Conservation (phyloP, 176 grass and related monocot species). For the Eragrostis nindensis region DNA sequence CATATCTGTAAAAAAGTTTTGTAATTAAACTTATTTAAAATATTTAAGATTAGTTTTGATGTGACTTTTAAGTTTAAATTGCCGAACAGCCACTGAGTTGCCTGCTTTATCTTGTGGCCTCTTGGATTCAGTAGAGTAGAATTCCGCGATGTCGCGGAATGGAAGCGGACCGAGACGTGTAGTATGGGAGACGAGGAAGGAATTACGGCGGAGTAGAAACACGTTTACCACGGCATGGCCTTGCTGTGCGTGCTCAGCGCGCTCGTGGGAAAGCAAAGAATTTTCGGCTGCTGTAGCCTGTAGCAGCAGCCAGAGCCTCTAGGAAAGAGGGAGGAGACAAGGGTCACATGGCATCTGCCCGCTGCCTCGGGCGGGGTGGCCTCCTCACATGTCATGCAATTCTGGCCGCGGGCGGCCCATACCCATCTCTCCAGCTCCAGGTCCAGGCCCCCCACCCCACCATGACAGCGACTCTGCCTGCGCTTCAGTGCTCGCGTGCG, state of each 20-base stretch:
- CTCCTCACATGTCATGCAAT: neutral
- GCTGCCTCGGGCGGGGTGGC: neutral
- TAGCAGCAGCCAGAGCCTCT: neutral
- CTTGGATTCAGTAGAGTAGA: too few relatives aligned
- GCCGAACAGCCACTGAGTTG: too few relatives aligned
- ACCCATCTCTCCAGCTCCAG: neutral
- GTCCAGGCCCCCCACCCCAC: too few relatives aligned
- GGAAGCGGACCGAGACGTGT: neutral
- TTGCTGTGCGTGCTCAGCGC: neutral
- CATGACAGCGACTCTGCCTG: too few relatives aligned
- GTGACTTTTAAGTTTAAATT: too few relatives aligned
- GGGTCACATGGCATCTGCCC: conserved; percentile 9
- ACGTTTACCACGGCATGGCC: neutral
- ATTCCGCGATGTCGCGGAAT: too few relatives aligned
- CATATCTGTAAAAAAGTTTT: too few relatives aligned
- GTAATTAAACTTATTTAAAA: too few relatives aligned
- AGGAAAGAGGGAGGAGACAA: neutral
- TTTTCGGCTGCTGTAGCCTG: neutral
- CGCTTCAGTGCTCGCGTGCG: too few relatives aligned
- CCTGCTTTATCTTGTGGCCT: too few relatives aligned
- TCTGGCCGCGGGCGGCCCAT: neutral
- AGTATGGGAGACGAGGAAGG: neutral
- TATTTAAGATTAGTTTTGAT: too few relatives aligned
- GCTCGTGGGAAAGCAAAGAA: neutral
- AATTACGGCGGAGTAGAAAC: conserved; percentile 7